Conservation (phyloP, 805 yeast species). For the Candida oleophila region DNA sequence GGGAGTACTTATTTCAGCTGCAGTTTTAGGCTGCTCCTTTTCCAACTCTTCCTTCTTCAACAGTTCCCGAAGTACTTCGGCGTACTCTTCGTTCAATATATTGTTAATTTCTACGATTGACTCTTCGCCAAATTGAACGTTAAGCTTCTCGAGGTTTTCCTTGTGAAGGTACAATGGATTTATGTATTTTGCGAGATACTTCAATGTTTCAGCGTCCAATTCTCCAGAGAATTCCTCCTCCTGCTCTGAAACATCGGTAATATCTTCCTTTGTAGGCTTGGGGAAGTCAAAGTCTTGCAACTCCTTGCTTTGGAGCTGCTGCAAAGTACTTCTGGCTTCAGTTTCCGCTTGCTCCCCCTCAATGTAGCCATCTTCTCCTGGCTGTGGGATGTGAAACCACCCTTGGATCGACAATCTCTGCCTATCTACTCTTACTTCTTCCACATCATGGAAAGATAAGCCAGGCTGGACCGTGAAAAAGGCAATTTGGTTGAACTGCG, state of each 20-base stretch:
- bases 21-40: constrained; percentile 53
- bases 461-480: constrained; percentile 97
- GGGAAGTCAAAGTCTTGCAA: constrained; percentile 83
- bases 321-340: constrained; percentile 73
- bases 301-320: constrained; percentile 73
- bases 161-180: constrained; percentile 46
- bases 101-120: constrained; percentile 67
- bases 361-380: constrained; percentile 82
- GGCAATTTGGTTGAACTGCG: constrained; percentile 95
- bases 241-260: constrained; percentile 36
- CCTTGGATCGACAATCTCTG: constrained; percentile 94
- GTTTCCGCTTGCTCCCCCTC: constrained; percentile 81
- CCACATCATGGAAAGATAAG: constrained; percentile 94
- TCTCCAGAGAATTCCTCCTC: constrained; percentile 4
- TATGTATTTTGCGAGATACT: constrained; percentile 53
- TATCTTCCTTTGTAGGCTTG: constrained; percentile 49
- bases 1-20: constrained; percentile 59
- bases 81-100: constrained; percentile 58
- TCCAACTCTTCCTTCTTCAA: constrained; percentile 63
- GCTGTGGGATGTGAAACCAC: constrained; percentile 98
- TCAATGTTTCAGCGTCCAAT: constrained; percentile 36
- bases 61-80: constrained; percentile 42
- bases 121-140: constrained; percentile 57
- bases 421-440: constrained; percentile 89
- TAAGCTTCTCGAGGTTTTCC: constrained; percentile 44